Base-by-base conservation (phyloP, 2,329 filamentous ascomycete species). In the Cladorrhinum sp. region DNA sequence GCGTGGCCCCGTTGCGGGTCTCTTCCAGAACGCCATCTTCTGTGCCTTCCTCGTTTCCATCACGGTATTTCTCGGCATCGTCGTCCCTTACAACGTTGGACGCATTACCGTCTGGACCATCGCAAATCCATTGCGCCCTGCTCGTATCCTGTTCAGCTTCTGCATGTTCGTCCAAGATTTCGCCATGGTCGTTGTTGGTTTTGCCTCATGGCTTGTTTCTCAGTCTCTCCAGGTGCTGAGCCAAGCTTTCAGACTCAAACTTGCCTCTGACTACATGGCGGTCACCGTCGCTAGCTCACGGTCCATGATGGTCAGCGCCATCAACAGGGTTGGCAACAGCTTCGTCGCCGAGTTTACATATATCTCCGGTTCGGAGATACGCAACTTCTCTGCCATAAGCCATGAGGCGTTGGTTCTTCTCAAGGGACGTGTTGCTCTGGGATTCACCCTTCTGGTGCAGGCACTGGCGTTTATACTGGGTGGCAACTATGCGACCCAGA, bases 21-120 rank as follows among this genome's bases (percentile, higher is more conserved):
- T 99, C 5, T 86, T 98, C 66, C 95, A 99, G 70, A 99, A 99
- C 67, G 92, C 91, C 58, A 87, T 97, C 16, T 99, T 99, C 74
- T 96, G 93, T 72, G 89, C 90, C 7, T 88, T 98, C 50, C 81
- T 99, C 25, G 92, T 99, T 13, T 90, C 91, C 1, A 85, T 93
- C 55, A 96, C 93, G 13, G 86, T 99, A 48, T 88, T 92, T 56
- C 79, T 90, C 61, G 93, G 92, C 55, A 86, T 98, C 50, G 96
- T 95, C 77, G 77, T 96, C 55, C 95, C 95, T 0, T 99, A 98
- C 75, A 89, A 97, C 58, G 87, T 92, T 70, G 95, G 95, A 13
- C 93, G 96, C 65, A 79, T 96, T 24, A 86, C 91, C 3, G 81
- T 98, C 49, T 87, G 93, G 71, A 79, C 93, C 54, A 73, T 93